phyloP scores from a whole-genome alignment of 2,329 filamentous ascomycete genomes.

The Escovopsis sp. region DNA sequence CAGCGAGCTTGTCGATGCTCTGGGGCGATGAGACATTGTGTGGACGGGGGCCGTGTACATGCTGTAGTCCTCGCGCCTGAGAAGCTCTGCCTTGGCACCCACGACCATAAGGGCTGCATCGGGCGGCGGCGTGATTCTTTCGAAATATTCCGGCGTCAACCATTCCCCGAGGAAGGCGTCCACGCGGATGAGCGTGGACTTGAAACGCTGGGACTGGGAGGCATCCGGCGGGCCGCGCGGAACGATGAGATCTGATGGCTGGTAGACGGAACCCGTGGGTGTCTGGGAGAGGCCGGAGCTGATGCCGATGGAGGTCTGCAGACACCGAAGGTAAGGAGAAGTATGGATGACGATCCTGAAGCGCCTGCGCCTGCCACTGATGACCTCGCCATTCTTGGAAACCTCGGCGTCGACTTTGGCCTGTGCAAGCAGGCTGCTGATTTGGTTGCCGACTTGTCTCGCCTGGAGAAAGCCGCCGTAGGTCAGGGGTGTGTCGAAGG shows the following conservation, averaged over 20 bases:
- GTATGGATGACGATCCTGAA: constrained; percentile 78
- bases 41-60: constrained; percentile 18
- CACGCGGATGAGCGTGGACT: constrained; percentile 55
- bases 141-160: constrained; percentile 86
- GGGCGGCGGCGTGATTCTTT: constrained; percentile 79
- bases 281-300: constrained; percentile 64
- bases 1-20: constrained; percentile 13
- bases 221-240: constrained; percentile 14
- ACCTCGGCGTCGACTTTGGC: constrained; percentile 29
- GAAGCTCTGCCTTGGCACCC: constrained; percentile 71
- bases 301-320: constrained; percentile 83
- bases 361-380: constrained; percentile 31
- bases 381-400: constrained; percentile 9
- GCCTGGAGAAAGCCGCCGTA: constrained; percentile 90
- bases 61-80: constrained; percentile 57
- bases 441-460: constrained; percentile 64
- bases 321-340: constrained; percentile 85
- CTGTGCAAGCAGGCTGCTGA: constrained; percentile 54
- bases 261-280: constrained; percentile 16
- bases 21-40: constrained; percentile 4
- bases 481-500: constrained; percentile 88
- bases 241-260: constrained; percentile 20
- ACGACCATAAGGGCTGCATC: constrained; percentile 76
- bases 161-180: constrained; percentile 94
- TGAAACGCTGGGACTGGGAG: constrained; percentile 20